A percentile compares a stretch with the other conserved stretches of the same genome.
phyloP scores from a whole-genome alignment of 441 rosid genomes.

The Mallotus repandus region DNA sequence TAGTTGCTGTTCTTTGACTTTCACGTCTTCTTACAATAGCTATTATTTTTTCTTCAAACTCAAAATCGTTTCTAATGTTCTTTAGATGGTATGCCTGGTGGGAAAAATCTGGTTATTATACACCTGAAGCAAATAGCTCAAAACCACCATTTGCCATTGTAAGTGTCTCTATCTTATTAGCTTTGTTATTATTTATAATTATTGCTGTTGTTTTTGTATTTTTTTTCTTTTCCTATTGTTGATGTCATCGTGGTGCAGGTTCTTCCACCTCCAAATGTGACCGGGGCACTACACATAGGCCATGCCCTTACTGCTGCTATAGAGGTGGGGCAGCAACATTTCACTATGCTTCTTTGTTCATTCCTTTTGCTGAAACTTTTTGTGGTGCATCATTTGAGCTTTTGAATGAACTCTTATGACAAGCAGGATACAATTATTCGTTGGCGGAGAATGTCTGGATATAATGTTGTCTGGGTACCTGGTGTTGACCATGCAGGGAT shows the following conservation, averaged over 20 bases:
- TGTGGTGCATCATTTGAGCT: slow-evolving; percentile 8
- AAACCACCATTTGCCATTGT: slow-evolving; percentile 76
- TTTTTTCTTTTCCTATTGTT: not conserved
- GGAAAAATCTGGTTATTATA: slow-evolving; percentile 69
- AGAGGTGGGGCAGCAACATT: slow-evolving; percentile 45
- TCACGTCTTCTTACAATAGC: not conserved
- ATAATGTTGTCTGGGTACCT: slow-evolving; percentile 91
- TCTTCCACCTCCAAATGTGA: slow-evolving; percentile 98
- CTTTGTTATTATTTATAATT: too few relatives aligned
- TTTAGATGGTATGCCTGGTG: slow-evolving; percentile 91
- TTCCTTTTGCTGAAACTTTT: not conserved
- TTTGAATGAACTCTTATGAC: slow-evolving; percentile 4
- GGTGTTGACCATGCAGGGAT: slow-evolving; percentile 98
- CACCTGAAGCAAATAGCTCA: slow-evolving; percentile 71
- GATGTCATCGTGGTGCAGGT: slow-evolving; percentile 47
- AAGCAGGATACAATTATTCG: slow-evolving; percentile 85
- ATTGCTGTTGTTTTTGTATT: not conserved
- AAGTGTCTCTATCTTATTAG: not conserved
- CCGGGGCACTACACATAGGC: slow-evolving; percentile 95
- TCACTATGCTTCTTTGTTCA: not conserved
- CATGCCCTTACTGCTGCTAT: slow-evolving; percentile 91
- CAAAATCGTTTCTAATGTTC: slow-evolving; percentile 3
- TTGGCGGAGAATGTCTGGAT: slow-evolving; percentile 91
- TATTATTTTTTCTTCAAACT: not conserved
- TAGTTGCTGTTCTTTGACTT: too few relatives aligned